Percentiles rank a stretch among this genome's conserved stretches.
These are phyloP conservation scores for Cyberlindnera maritima DNA, from an alignment of 805 yeast species.

Conservation along the genomic window DNA sequence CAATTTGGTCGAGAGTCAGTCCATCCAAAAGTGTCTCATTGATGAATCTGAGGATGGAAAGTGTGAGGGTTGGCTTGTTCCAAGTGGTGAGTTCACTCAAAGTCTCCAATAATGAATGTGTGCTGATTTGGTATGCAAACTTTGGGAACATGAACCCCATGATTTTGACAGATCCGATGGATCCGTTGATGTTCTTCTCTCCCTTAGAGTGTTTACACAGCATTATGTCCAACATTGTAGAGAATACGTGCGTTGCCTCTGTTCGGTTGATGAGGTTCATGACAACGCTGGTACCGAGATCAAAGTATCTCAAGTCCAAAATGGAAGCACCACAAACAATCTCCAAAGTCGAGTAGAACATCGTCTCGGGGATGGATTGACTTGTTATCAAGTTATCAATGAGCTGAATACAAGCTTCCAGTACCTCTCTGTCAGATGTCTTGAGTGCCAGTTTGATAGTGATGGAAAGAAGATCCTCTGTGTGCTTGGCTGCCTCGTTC, in stretches of 20 bases:
- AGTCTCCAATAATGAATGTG: conserved; percentile 33
- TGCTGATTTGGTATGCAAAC: conserved; percentile 27
- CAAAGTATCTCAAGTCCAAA: conserved; percentile 34
- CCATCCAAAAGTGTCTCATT: conserved; percentile 38
- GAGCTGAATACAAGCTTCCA: conserved; percentile 38
- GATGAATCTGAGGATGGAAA: conserved; percentile 39
- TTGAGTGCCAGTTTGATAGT: conserved; percentile 37
- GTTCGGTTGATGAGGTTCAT: conserved; percentile 30
- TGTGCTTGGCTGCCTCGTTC: conserved; percentile 30
- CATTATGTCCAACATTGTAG: conserved; percentile 18
- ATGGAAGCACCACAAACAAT: conserved; percentile 45
- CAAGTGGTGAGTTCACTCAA: conserved; percentile 32
- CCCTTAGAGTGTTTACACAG: conserved; percentile 12
- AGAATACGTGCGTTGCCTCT: conserved; percentile 14
- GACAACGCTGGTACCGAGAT: conserved; percentile 38
- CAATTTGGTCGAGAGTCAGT: conserved; percentile 28
- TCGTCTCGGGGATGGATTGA: conserved; percentile 43
- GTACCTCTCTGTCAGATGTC: conserved; percentile 37
- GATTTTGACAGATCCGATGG: conserved; percentile 40
- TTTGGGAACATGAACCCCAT: conserved; percentile 32
- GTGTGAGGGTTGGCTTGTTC: conserved; percentile 37
- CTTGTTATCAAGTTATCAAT: conserved; percentile 42
- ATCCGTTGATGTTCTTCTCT: conserved; percentile 29
- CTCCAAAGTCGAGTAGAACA: conserved; percentile 37
- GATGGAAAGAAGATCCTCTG: conserved; percentile 33